Evolutionary conservation across 2,329 filamentous ascomycete genomes (phyloP), one percentile per base, ranked within the genome.

Genomic region (Aspergillus aculeatinus): DNA sequence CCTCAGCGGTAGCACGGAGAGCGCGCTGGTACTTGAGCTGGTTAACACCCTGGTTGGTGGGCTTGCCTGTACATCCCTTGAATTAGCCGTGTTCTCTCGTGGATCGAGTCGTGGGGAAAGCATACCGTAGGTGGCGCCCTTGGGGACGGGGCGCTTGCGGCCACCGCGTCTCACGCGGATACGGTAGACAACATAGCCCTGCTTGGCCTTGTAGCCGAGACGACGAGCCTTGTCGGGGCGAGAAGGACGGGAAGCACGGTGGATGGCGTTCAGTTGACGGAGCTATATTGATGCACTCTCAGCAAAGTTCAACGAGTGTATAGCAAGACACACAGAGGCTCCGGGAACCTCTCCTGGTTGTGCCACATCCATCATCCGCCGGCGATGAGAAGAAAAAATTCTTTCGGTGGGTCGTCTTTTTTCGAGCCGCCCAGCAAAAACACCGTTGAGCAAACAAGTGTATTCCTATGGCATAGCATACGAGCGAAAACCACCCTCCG

Each of bases 241-340:
- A 77, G 93, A 96, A 74, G 95, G 95, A 77, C 94, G 93, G 77
- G 92, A 96, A 79, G 95, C 95, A 81, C 95, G 94, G 89, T 99
- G 95, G 86, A 98, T 95, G 83, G 97, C 93, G 85, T 98, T 96
- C 85, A 98, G 86, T 87, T 98, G 94, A 86, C 94, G 93, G 83
- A 96, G 92, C 94, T 97, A 95, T 94, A 93, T 94, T 95, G 84
- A 95, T 95, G 92, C 90, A 97, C 92, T 97, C 93, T 97, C 93
- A 97, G 94, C 92, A 89, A 93, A 86, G 92, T 96, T 97, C 93
- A 97, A 96, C 92, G 92, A 96, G 92, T 96, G 91, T 92, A 92
- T 92, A 91, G 88, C 89, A 91, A 87, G 85, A 81, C 79, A 81
- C 76, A 75, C 65, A 44, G 77, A 73, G 69, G 57, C 65, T 61